A percentile compares a stretch with the other conserved stretches of the same genome.
Evolutionary conservation across 257 asterid genomes (phyloP).

Genomic region (Vinca minor): DNA sequence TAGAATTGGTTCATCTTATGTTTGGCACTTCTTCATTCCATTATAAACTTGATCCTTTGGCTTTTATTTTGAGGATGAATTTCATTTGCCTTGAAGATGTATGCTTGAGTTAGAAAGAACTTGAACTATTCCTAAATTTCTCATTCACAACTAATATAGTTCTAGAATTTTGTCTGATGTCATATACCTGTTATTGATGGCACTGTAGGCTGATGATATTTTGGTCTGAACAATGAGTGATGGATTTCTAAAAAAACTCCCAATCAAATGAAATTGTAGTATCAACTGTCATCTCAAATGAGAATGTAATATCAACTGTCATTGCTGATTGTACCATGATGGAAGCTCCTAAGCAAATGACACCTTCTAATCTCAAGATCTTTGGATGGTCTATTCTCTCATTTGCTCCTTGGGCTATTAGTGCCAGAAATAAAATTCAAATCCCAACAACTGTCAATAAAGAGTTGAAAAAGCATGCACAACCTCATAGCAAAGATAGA

Average conservation of each 20-base stretch:
- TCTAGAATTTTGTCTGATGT: background rate
- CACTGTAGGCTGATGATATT: background rate
- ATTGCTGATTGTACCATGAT: constrained; percentile 26
- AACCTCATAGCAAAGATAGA: constrained; percentile 24
- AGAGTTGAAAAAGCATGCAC: constrained; percentile 47
- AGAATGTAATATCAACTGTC: constrained; percentile 36
- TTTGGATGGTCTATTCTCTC: constrained; percentile 47
- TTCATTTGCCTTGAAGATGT: background rate
- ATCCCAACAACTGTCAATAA: constrained; percentile 72
- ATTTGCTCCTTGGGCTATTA: constrained; percentile 54
- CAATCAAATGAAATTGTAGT: constrained; percentile 40
- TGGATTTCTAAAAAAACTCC: constrained; percentile 40
- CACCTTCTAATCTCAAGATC: constrained; percentile 30
- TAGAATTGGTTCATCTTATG: background rate
- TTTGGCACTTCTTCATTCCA: background rate
- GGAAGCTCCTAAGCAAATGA: constrained; percentile 32
- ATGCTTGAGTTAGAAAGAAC: background rate
- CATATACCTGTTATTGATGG: background rate
- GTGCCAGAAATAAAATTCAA: constrained; percentile 39
- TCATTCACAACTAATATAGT: background rate
- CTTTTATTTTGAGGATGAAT: background rate
- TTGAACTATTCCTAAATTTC: background rate
- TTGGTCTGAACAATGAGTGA: constrained; percentile 31
- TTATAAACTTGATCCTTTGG: background rate
- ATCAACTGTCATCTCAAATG: constrained; percentile 34